Conservation (phyloP, 495 filamentous ascomycete species). For the Daldinia concentrica region DNA sequence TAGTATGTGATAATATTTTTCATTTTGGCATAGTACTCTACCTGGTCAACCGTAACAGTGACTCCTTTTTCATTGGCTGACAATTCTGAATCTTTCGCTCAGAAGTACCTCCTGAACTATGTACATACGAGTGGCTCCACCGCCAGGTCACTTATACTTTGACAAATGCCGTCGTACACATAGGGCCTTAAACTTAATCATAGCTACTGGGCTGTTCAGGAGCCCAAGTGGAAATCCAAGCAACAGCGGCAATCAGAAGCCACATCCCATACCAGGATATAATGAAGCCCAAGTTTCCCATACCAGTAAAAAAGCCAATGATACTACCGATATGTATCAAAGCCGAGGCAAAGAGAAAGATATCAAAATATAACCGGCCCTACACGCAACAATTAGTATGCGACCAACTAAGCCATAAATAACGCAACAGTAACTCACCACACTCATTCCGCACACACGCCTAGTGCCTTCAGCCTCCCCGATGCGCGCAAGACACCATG, state of each 20-base stretch:
- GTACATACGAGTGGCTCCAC: too few species aligned
- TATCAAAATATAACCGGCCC: constrained; percentile 36
- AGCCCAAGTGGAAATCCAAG: constrained; percentile 31
- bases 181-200: not conserved
- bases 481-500: too few species aligned
- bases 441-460: constrained; percentile 13
- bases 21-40: too few species aligned
- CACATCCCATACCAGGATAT: constrained; percentile 36
- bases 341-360: constrained; percentile 26
- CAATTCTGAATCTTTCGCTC: not conserved
- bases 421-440: constrained; percentile 24
- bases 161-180: not conserved
- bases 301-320: constrained; percentile 22
- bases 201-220: constrained; percentile 18
- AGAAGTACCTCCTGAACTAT: too few species aligned
- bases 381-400: constrained; percentile 19
- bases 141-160: not conserved
- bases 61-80: not conserved
- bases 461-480: constrained; percentile 31
- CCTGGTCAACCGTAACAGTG: too few species aligned
- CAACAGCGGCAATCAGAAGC: constrained; percentile 27
- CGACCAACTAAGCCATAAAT: not conserved
- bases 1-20: too few species aligned
- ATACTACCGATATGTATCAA: constrained; percentile 27
- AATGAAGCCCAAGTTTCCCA: constrained; percentile 17